A percentile compares a stretch with the other conserved stretches of the same genome.
Evolutionary conservation across 1,284 basidiomycete genomes (phyloP).

Genomic region (Cronartium quercuum): DNA sequence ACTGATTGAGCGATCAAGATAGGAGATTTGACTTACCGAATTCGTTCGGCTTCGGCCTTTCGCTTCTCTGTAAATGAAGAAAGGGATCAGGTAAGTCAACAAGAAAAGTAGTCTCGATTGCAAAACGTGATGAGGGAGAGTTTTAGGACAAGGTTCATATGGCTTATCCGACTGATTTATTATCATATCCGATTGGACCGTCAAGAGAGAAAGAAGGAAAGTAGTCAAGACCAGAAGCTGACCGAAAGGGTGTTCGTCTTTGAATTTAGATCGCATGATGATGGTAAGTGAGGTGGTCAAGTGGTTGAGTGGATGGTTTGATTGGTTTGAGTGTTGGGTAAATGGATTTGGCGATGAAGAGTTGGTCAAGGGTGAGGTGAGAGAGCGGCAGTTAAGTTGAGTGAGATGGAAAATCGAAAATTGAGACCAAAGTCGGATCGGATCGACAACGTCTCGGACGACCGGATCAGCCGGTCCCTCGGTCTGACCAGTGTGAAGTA

Average conservation of each 20-base stretch:
- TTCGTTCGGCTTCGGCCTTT: conserved; percentile 58
- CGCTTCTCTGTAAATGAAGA: conserved; percentile 15
- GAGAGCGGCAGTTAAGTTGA: too few relatives aligned
- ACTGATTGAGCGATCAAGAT: not conserved
- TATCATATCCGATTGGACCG: too few relatives aligned
- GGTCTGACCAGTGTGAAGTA: too few relatives aligned
- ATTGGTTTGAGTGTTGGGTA: not conserved
- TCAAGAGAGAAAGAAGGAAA: not conserved
- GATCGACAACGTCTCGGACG: too few relatives aligned
- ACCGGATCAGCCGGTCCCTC: too few relatives aligned
- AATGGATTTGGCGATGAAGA: not conserved
- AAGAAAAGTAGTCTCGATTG: not conserved
- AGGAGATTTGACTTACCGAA: conserved; percentile 49
- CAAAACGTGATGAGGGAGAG: not conserved
- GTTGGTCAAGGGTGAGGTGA: too few relatives aligned
- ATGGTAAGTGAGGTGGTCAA: not conserved
- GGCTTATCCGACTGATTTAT: too few relatives aligned
- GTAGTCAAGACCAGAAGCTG: not conserved
- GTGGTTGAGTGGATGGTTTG: not conserved
- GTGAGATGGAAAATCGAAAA: too few relatives aligned
- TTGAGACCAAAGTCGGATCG: too few relatives aligned
- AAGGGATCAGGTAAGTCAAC: not conserved
- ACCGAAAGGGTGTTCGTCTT: conserved; percentile 93
- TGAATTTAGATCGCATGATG: conserved; percentile 88
- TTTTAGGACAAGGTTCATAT: too few relatives aligned